Percentiles rank a stretch among this genome's conserved stretches.
Conservation (phyloP, 2,329 filamentous ascomycete genomes). For the Colletotrichum sp. region DNA sequence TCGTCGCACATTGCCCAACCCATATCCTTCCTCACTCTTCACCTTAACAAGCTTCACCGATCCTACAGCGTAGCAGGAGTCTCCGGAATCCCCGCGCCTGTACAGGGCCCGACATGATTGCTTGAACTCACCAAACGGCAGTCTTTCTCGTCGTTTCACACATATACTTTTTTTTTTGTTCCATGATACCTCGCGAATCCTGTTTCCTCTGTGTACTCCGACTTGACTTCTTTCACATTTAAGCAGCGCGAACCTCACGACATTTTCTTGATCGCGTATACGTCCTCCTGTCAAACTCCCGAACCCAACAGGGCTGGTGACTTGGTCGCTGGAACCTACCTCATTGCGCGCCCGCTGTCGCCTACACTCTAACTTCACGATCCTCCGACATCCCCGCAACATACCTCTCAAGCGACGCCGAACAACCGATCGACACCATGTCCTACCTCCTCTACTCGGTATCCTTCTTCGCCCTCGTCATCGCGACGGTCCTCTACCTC, state of each 20-base stretch:
- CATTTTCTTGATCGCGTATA: not conserved
- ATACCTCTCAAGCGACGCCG: not conserved
- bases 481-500: constrained; percentile 79
- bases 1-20: not conserved
- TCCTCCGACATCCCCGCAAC: not conserved
- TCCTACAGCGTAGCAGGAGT: not conserved
- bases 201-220: not conserved
- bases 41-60: not conserved
- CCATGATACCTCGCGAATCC: not conserved
- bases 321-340: not conserved
- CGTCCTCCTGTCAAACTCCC: not conserved
- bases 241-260: not conserved
- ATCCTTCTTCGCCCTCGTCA: constrained; percentile 72
- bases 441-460: constrained; percentile 81
- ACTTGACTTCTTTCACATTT: not conserved
- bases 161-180: not conserved
- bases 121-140: constrained; percentile 3
- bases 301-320: not conserved
- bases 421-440: constrained; percentile 55
- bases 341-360: not conserved
- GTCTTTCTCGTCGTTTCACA: constrained; percentile 1
- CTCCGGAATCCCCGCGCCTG: not conserved
- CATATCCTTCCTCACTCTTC: not conserved
- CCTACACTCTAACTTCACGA: not conserved
- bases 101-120: not conserved